Conservation (phyloP, 1,284 basidiomycete genomes). For the Trichosporon sp. region DNA sequence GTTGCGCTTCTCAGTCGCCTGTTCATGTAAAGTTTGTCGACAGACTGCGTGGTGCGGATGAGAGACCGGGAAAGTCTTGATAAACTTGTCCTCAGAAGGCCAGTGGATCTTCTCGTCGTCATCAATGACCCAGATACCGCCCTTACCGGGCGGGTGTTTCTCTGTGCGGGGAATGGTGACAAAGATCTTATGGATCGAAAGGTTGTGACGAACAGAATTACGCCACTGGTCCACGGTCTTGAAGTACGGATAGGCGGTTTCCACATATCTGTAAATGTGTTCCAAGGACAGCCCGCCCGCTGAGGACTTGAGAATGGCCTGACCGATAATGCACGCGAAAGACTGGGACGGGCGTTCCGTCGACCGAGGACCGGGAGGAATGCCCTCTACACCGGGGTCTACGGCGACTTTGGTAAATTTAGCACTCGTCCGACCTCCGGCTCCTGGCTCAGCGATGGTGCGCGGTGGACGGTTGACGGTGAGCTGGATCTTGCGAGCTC, state of each 20-base stretch:
- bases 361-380: conserved; percentile 81
- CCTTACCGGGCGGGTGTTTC: conserved; percentile 54
- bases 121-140: conserved; percentile 57
- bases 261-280: conserved; percentile 95
- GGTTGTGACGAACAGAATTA: conserved; percentile 87
- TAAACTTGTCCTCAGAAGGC: conserved; percentile 53
- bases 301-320: conserved; percentile 83
- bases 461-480: conserved; percentile 29
- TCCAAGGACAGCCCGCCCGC: conserved; percentile 84
- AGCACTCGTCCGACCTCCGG: conserved; percentile 42
- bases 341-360: conserved; percentile 76
- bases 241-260: conserved; percentile 89
- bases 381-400: conserved; percentile 56
- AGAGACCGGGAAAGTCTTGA: conserved; percentile 51
- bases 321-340: conserved; percentile 93
- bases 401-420: conserved; percentile 52
- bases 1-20: conserved; percentile 45
- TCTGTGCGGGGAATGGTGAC: conserved; percentile 60
- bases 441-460: conserved; percentile 24
- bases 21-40: conserved; percentile 51
- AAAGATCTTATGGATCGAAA: conserved; percentile 84
- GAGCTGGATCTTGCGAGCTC: conserved; percentile 22
- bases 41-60: conserved; percentile 50
- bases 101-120: conserved; percentile 53
- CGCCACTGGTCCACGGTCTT: conserved; percentile 89